A percentile compares a stretch with the other conserved stretches of the same genome.
phyloP scores from a whole-genome alignment of 2,329 filamentous ascomycete species.

The Fusarium globosum region DNA sequence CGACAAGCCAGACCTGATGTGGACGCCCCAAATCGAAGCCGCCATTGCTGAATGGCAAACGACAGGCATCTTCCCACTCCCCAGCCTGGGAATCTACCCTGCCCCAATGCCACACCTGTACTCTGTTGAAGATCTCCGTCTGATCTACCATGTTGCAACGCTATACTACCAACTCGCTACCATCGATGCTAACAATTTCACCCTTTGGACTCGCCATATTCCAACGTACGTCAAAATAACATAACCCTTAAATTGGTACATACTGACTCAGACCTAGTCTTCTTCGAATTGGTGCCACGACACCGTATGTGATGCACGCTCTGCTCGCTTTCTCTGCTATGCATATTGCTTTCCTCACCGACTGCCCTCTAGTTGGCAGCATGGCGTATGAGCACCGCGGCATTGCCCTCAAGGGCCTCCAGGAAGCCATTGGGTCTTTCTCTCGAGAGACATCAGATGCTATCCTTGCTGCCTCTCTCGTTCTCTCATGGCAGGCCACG shows the following conservation, averaged over 20 bases:
- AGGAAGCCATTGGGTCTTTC: slow-evolving; percentile 87
- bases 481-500: slow-evolving; percentile 94
- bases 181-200: slow-evolving; percentile 83
- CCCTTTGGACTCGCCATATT: slow-evolving; percentile 92
- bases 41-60: slow-evolving; percentile 85
- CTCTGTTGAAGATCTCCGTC: slow-evolving; percentile 80
- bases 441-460: slow-evolving; percentile 90
- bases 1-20: slow-evolving; percentile 78
- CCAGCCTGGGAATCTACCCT: slow-evolving; percentile 80
- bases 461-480: slow-evolving; percentile 87
- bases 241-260: background rate
- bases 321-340: slow-evolving; percentile 94
- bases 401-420: slow-evolving; percentile 85
- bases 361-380: slow-evolving; percentile 85
- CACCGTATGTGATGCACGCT: slow-evolving; percentile 93
- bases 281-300: slow-evolving; percentile 81
- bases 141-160: slow-evolving; percentile 90
- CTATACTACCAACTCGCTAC: slow-evolving; percentile 85
- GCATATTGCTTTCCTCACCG: slow-evolving; percentile 89
- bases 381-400: slow-evolving; percentile 91
- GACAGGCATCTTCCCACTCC: slow-evolving; percentile 87
- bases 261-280: slow-evolving; percentile 43
- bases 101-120: slow-evolving; percentile 78
- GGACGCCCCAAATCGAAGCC: slow-evolving; percentile 86
- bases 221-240: slow-evolving; percentile 75